These are phyloP conservation scores for Ophiocordyceps camponoti-rufipedis DNA, from an alignment of 2,329 filamentous ascomycete species.

Conservation along the genomic window DNA sequence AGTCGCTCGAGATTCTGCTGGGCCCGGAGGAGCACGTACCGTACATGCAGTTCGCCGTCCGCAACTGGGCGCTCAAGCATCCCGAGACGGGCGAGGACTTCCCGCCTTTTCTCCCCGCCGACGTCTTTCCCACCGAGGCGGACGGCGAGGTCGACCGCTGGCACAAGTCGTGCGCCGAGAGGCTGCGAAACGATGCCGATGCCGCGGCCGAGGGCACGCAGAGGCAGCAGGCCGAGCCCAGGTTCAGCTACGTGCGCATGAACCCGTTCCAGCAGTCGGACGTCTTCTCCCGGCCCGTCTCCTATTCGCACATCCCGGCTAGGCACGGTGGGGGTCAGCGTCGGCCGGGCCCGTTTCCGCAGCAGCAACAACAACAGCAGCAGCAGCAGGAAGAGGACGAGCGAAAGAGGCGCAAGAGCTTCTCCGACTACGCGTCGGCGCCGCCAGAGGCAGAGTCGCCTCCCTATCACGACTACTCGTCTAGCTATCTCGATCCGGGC, in stretches of 20 bases:
- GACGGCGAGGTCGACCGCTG: slow-evolving; percentile 71
- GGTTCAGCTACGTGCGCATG: slow-evolving; percentile 18
- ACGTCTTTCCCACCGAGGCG: slow-evolving; percentile 51
- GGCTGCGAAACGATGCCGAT: slow-evolving; percentile 43
- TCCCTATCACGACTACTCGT: slow-evolving; percentile 9
- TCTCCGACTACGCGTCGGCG: slow-evolving; percentile 28
- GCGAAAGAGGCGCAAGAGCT: slow-evolving; percentile 26
- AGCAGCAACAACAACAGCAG: slow-evolving; percentile 15
- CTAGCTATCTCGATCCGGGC: slow-evolving; percentile 17
- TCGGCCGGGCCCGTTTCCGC: slow-evolving; percentile 14
- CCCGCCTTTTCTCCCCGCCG: slow-evolving; percentile 34
- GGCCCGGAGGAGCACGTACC: slow-evolving; percentile 76
- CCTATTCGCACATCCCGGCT: slow-evolving; percentile 23
- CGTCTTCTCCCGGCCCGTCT: slow-evolving; percentile 16
- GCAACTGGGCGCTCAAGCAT: slow-evolving; percentile 57
- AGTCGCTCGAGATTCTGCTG: slow-evolving; percentile 76
- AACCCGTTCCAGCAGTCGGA: slow-evolving; percentile 11
- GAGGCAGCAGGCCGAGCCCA: slow-evolving; percentile 13
- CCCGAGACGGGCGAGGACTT: slow-evolving; percentile 56
- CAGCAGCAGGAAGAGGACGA: slow-evolving; percentile 15
- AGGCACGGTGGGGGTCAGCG: slow-evolving; percentile 13
- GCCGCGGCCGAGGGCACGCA: slow-evolving; percentile 3
- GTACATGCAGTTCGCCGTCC: slow-evolving; percentile 65
- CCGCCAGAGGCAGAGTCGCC: slow-evolving; percentile 14
- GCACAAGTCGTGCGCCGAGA: slow-evolving; percentile 62